Evolutionary conservation across 2,329 filamentous ascomycete genomes (phyloP).

Genomic region (Trichoderma simmonsii): DNA sequence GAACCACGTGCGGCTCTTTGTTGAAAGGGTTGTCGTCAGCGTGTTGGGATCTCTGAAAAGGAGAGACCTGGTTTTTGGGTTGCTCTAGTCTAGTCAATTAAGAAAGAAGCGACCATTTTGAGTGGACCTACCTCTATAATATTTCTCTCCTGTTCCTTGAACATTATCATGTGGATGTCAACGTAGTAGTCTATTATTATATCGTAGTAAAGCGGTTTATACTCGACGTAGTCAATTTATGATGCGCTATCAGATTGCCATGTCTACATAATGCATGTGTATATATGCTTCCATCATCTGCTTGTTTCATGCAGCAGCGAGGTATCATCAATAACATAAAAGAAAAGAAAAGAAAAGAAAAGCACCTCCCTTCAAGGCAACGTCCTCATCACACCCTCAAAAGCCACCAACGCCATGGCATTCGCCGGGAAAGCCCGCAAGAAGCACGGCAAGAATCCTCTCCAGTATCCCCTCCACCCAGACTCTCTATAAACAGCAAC

Average conservation of each 20-base stretch:
- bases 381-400: conserved; percentile 83
- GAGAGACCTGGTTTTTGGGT: background rate
- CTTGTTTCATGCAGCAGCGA: background rate
- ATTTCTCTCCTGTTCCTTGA: background rate
- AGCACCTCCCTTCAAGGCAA: conserved; percentile 40
- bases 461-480: conserved; percentile 81
- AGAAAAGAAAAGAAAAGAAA: background rate
- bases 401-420: conserved; percentile 87
- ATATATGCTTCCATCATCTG: background rate
- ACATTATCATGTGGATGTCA: background rate
- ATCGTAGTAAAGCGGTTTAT: background rate
- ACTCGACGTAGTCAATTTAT: background rate
- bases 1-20: background rate
- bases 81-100: background rate
- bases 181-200: background rate
- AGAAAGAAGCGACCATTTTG: conserved; percentile 32
- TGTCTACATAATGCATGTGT: background rate
- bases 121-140: conserved; percentile 5
- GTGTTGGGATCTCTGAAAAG: background rate
- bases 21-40: background rate
- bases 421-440: conserved; percentile 93
- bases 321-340: background rate
- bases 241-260: background rate
- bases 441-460: conserved; percentile 92
- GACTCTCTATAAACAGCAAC: conserved; percentile 69